These are phyloP conservation scores for Aleurites moluccanus DNA, from an alignment of 441 rosid genomes.

Conservation along the genomic window DNA sequence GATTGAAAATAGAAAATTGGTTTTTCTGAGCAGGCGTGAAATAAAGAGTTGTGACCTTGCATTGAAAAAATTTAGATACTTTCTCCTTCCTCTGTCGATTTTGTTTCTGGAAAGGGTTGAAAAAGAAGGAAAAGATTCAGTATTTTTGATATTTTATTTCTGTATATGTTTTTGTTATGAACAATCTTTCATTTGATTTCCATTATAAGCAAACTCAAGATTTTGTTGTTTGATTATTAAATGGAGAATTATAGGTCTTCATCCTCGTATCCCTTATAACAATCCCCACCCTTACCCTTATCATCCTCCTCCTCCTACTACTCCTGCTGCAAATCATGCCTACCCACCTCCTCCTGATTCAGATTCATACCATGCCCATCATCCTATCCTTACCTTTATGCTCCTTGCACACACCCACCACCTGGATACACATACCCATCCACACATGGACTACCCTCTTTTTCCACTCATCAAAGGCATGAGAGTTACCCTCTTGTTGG, in stretches of 20 bases:
- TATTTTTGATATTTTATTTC: neutral
- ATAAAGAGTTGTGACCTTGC: no score
- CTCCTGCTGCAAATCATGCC: conserved; percentile 32
- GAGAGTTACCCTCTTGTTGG: no score
- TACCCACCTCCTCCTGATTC: conserved; percentile 49
- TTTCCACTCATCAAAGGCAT: conserved; percentile 44
- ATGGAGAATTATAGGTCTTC: conserved; percentile 41
- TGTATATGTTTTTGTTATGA: conserved; percentile 3
- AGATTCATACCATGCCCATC: conserved; percentile 42
- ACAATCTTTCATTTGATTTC: conserved; percentile 12
- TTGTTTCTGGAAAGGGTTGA: neutral
- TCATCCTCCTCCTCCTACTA: conserved; percentile 33
- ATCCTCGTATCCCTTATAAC: conserved; percentile 2
- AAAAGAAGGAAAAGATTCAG: neutral
- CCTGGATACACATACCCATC: conserved; percentile 23
- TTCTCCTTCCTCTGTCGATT: neutral
- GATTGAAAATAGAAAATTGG: no score
- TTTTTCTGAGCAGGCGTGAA: no score
- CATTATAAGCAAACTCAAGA: neutral
- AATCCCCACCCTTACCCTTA: conserved; percentile 29
- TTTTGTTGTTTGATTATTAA: neutral
- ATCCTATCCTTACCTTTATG: conserved; percentile 36
- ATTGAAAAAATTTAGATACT: neutral
- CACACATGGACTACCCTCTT: conserved; percentile 35
- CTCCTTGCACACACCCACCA: conserved; percentile 48